Evolutionary conservation across 2,329 filamentous ascomycete species (phyloP).

Genomic region (Cercospora citrullina): DNA sequence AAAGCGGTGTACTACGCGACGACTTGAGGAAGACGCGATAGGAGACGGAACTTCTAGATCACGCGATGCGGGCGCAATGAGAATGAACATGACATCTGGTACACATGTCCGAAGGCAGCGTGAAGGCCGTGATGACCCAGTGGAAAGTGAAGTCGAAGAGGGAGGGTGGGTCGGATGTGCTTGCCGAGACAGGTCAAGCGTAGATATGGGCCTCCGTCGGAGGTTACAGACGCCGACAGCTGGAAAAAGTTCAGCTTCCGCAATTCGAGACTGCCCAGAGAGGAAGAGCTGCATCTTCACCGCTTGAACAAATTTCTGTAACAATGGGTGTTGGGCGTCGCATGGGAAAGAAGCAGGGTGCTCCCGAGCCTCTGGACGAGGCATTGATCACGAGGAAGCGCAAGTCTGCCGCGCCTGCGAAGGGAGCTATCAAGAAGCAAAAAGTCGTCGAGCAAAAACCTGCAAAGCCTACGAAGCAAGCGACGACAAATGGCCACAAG

Average conservation of each 20-base stretch:
- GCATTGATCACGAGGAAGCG: conserved; percentile 75
- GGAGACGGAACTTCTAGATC: too few relatives aligned
- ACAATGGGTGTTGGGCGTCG: conserved; percentile 30
- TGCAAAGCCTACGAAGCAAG: conserved; percentile 36
- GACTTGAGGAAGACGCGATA: too few relatives aligned
- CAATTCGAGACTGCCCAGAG: not conserved
- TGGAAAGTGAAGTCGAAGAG: not conserved
- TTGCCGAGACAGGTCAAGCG: not conserved
- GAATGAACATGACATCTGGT: not conserved
- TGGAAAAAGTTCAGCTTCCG: conserved; percentile 11
- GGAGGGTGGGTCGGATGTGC: not conserved
- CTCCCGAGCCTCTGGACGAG: conserved; percentile 79
- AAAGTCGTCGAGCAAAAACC: conserved; percentile 53
- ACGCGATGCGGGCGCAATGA: not conserved
- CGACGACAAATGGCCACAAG: conserved; percentile 41
- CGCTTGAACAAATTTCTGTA: not conserved
- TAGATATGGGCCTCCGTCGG: not conserved
- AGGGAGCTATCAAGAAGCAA: conserved; percentile 66
- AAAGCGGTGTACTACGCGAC: not conserved
- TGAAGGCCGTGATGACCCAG: not conserved
- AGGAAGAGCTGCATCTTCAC: not conserved
- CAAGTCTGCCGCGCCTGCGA: conserved; percentile 65
- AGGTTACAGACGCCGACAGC: not conserved
- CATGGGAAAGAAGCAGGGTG: conserved; percentile 73
- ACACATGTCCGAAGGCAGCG: not conserved